phyloP scores from a whole-genome alignment of 345 rosid species.

The Kernera saxatilis region DNA sequence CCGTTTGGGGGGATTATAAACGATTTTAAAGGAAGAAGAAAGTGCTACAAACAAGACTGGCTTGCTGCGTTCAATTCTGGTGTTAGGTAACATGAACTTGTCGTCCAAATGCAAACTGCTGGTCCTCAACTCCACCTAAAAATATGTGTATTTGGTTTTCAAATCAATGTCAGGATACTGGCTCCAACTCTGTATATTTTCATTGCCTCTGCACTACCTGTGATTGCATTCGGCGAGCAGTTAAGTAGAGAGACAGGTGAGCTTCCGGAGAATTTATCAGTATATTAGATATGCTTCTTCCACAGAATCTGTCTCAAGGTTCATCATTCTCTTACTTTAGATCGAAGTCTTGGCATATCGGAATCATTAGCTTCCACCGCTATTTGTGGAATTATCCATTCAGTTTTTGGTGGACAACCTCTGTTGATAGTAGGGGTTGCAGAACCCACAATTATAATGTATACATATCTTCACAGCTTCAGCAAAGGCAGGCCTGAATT shows the following conservation, averaged over 20 bases:
- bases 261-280: not conserved
- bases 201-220: slow-evolving; percentile 70
- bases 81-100: slow-evolving; percentile 32
- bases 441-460: slow-evolving; percentile 83
- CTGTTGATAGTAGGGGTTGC: slow-evolving; percentile 78
- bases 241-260: slow-evolving; percentile 56
- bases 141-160: not conserved
- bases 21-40: slow-evolving; percentile 55
- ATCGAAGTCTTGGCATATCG: slow-evolving; percentile 54
- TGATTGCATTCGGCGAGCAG: slow-evolving; percentile 67
- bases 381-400: slow-evolving; percentile 53
- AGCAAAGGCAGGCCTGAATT: slow-evolving; percentile 52
- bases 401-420: slow-evolving; percentile 76
- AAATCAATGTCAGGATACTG: slow-evolving; percentile 38
- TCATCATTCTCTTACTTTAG: slow-evolving; percentile 20
- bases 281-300: not conserved
- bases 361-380: slow-evolving; percentile 64
- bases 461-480: slow-evolving; percentile 62
- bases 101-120: not conserved
- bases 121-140: not conserved
- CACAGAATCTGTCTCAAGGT: not conserved
- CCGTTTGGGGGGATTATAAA: slow-evolving; percentile 46
- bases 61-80: slow-evolving; percentile 34
- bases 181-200: slow-evolving; percentile 64
- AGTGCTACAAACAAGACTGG: slow-evolving; percentile 62